Conservation (phyloP, 352 stramenopile genomes). For the Globisporangium iwayamae region DNA sequence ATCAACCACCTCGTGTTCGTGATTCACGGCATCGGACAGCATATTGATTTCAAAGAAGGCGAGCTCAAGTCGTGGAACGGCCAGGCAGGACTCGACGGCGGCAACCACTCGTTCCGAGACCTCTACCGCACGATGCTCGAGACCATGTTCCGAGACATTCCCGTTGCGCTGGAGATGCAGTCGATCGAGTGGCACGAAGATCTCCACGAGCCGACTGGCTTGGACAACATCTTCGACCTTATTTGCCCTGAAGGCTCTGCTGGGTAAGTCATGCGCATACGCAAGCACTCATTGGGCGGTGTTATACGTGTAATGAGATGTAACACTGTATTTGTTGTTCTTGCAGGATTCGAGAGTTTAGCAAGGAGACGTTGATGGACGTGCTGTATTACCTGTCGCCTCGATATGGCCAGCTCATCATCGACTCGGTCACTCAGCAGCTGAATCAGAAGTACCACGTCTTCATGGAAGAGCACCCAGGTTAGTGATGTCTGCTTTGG, state of each 20-base stretch:
- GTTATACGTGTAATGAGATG: too few species aligned
- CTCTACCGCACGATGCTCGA: constrained; percentile 74
- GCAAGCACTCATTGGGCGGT: background rate
- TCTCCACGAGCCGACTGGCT: constrained; percentile 77
- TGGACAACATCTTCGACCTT: constrained; percentile 83
- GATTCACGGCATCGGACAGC: constrained; percentile 84
- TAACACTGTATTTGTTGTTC: background rate
- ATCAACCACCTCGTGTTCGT: constrained; percentile 87
- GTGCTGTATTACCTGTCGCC: constrained; percentile 92
- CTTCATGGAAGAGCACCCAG: constrained; percentile 86
- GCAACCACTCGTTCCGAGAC: constrained; percentile 77
- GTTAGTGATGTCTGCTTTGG: constrained; percentile 17
- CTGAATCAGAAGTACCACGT: constrained; percentile 89
- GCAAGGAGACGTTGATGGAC: constrained; percentile 93
- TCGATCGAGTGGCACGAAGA: constrained; percentile 91
- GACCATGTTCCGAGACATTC: constrained; percentile 79
- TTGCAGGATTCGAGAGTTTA: constrained; percentile 86
- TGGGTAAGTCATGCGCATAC: constrained; percentile 30
- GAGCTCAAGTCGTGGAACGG: constrained; percentile 82
- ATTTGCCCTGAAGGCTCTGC: constrained; percentile 76
- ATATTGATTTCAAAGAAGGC: constrained; percentile 83
- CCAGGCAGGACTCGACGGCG: constrained; percentile 62
- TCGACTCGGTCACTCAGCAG: constrained; percentile 87
- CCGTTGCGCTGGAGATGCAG: constrained; percentile 81
- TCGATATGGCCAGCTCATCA: constrained; percentile 88